Conservation (phyloP, 2,329 filamentous ascomycete genomes). For the Knufia fluminis region DNA sequence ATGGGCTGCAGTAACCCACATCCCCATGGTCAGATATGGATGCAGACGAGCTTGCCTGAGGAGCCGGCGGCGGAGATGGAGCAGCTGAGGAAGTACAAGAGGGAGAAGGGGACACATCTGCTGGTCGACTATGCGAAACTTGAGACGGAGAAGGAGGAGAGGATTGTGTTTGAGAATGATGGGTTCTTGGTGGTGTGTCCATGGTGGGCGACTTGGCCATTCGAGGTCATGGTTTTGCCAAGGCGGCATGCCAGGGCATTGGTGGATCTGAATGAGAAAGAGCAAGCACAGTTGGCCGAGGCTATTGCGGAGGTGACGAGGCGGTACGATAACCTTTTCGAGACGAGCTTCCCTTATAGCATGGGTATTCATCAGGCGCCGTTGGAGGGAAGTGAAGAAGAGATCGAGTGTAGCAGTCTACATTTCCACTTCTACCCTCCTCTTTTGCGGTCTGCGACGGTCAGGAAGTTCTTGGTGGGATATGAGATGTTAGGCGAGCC, state of each 20-base stretch:
- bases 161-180: constrained; percentile 80
- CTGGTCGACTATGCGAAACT: constrained; percentile 79
- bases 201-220: constrained; percentile 98
- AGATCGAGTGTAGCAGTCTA: constrained; percentile 79
- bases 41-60: constrained; percentile 80
- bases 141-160: constrained; percentile 71
- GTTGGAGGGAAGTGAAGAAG: constrained; percentile 67
- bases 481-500: constrained; percentile 96
- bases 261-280: constrained; percentile 65
- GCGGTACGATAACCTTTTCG: constrained; percentile 92
- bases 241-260: constrained; percentile 77
- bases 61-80: constrained; percentile 72
- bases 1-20: constrained; percentile 99
- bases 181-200: constrained; percentile 81
- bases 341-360: constrained; percentile 93
- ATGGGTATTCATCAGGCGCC: constrained; percentile 96
- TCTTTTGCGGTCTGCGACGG: constrained; percentile 79
- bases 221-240: constrained; percentile 82
- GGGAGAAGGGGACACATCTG: constrained; percentile 62
- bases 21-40: constrained; percentile 95
- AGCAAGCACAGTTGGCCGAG: constrained; percentile 68
- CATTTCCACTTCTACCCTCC: constrained; percentile 98
- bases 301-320: constrained; percentile 79
- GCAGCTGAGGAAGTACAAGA: constrained; percentile 69
- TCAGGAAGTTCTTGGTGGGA: constrained; percentile 91